phyloP scores from a whole-genome alignment of 176 grass and related monocot species.

The Tillandsia leiboldiana region DNA sequence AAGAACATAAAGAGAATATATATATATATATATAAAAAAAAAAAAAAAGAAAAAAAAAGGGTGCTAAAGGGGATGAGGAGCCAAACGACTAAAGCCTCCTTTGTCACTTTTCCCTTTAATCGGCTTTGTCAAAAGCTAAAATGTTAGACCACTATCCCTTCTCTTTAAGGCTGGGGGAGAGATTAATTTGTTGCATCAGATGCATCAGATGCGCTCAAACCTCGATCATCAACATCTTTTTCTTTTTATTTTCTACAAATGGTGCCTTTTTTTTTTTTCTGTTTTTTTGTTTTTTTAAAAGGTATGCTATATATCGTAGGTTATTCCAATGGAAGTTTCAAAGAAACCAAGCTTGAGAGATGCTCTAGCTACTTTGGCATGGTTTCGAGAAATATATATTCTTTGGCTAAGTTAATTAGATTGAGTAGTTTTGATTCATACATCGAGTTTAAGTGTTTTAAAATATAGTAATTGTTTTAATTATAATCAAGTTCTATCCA shows the following conservation, averaged over 20 bases:
- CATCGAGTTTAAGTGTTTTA: no score
- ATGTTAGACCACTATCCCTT: conserved; percentile 1
- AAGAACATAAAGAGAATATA: conserved; percentile 17
- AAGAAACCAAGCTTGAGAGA: neutral
- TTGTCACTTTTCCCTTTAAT: conserved; percentile 27
- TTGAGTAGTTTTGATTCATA: neutral
- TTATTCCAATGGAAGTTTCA: neutral
- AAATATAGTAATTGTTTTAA: no score
- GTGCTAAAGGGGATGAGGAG: neutral
- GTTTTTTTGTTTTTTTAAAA: neutral
- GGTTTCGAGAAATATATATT: neutral
- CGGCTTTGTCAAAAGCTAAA: conserved; percentile 27
- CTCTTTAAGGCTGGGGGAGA: neutral
- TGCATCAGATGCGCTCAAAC: no score
- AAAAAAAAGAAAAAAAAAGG: conserved; percentile 11
- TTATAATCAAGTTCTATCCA: no score
- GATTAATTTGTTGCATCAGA: no score
- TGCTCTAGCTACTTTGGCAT: no score
- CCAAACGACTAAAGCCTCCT: neutral
- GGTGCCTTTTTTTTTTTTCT: neutral
- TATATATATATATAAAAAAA: conserved; percentile 8
- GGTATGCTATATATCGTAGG: no score
- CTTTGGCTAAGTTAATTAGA: neutral
- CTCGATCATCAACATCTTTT: no score
- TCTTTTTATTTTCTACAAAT: no score